Base-by-base conservation (phyloP, 805 yeast species). In the Ogataea parapolymorpha region DNA sequence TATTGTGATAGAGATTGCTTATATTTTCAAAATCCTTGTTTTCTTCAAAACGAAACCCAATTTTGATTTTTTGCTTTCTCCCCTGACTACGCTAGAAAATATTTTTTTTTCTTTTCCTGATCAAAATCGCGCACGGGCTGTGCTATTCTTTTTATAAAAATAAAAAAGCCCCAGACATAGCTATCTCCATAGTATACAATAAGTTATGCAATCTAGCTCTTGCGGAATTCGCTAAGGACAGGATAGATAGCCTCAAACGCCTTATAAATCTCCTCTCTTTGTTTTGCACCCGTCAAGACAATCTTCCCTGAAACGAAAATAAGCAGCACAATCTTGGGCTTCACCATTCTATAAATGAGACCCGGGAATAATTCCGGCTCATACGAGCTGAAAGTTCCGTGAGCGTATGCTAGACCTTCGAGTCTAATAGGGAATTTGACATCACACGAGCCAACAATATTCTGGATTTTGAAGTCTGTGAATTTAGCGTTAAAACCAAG, bases 291-390 rank as follows among this genome's bases (percentile, higher is more conserved):
- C 6, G 99, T 93, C 54, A 93, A 72, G 38, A 93, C 99, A 67
- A 93, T 93, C 66, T 93, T 93, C 25, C 99, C 99, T 22, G 95
- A 85, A 36, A 93, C 99, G 65, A 93, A 93, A 55, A 93, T 90
- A 67, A 93, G 76, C 58, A 93, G 71, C 39, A 93, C 99, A 68
- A 93, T 93, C 66, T 93, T 93, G 13, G 99, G 99, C 65, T 91
- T 91, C 55, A 93, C 99, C 99, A 93, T 93, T 76, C 99, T 88
- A 74, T 93, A 93, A 68, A 93, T 93, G 55, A 93, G 76, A 59
- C 99, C 99, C 3, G 99, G 99, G 67, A 93, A 93, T 61, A 93
- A 72, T 66, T 93, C 99, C 3, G 99, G 99, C 67, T 93, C 99
- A 61, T 93, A 93, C 13, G 96, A 87, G 50, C 95, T 85, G 91